Conservation (phyloP, 257 asterid species). For the Primulina huaijiensis region DNA sequence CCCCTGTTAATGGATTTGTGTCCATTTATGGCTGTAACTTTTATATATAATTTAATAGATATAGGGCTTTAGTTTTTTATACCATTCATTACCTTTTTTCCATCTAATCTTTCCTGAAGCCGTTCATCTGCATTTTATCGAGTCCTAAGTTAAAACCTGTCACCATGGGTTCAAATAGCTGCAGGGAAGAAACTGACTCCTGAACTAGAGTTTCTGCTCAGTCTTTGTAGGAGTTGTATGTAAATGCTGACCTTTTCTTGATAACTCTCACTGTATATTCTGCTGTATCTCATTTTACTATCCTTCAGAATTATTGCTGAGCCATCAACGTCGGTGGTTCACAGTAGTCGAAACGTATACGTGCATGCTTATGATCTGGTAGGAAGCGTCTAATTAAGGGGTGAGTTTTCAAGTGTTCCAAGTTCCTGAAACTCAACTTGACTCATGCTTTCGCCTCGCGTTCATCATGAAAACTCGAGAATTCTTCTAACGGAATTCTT, state of each 20-base stretch:
- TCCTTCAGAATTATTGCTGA: background rate
- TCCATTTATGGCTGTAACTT: conserved; percentile 20
- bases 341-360: background rate
- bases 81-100: background rate
- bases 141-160: background rate
- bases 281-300: background rate
- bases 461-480: too few species aligned
- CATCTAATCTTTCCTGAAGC: background rate
- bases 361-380: too few species aligned
- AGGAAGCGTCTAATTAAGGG: too few species aligned
- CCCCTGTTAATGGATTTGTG: conserved; percentile 1
- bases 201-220: background rate
- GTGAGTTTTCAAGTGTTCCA: too few species aligned
- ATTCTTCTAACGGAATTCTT: background rate
- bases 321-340: background rate
- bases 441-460: too few species aligned
- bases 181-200: background rate
- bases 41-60: background rate
- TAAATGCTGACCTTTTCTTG: background rate
- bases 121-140: conserved; percentile 9
- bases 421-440: too few species aligned
- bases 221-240: background rate
- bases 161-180: conserved; percentile 17
- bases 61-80: conserved; percentile 14
- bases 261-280: background rate